These are phyloP conservation scores for Laguncularia racemosa DNA, from an alignment of 345 rosid species.

Conservation along the genomic window DNA sequence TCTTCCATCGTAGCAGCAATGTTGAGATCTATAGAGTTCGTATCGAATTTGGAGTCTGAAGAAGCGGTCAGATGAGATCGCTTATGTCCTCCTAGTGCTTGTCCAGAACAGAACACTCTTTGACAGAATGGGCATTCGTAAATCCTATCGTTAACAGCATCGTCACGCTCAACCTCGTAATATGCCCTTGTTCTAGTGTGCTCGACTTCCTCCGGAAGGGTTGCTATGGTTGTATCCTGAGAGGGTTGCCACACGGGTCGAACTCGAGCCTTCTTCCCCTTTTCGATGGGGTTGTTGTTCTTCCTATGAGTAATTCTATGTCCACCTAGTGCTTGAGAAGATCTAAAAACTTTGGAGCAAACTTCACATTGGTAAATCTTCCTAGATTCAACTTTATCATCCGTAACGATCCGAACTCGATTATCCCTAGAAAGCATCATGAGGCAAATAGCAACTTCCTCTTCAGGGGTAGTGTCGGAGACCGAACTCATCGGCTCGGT, in stretches of 20 bases:
- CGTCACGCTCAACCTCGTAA: too few relatives aligned
- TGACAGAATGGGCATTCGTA: slow-evolving; percentile 23
- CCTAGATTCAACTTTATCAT: not conserved
- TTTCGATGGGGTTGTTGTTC: not conserved
- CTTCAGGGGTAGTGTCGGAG: slow-evolving; percentile 23
- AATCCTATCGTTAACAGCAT: slow-evolving; percentile 6
- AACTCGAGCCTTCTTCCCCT: not conserved
- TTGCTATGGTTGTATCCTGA: too few relatives aligned
- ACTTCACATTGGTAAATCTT: not conserved
- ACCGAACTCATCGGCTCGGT: slow-evolving; percentile 18
- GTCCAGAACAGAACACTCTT: slow-evolving; percentile 27
- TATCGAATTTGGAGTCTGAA: not conserved
- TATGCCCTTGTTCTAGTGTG: too few relatives aligned
- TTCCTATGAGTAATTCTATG: not conserved
- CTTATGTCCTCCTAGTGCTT: slow-evolving; percentile 32
- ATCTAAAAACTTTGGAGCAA: not conserved
- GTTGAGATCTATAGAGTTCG: slow-evolving; percentile 25
- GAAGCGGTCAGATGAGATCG: slow-evolving; percentile 16
- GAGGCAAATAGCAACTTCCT: slow-evolving; percentile 20
- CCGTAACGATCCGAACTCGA: slow-evolving; percentile 1
- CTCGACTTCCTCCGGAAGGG: too few relatives aligned
- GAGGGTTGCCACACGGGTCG: too few relatives aligned
- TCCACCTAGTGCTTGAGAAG: not conserved
- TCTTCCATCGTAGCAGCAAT: slow-evolving; percentile 27
- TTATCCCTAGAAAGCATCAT: slow-evolving; percentile 25